Base-by-base conservation (phyloP, 495 filamentous ascomycete genomes). In the Hyaloscypha bicolor region DNA sequence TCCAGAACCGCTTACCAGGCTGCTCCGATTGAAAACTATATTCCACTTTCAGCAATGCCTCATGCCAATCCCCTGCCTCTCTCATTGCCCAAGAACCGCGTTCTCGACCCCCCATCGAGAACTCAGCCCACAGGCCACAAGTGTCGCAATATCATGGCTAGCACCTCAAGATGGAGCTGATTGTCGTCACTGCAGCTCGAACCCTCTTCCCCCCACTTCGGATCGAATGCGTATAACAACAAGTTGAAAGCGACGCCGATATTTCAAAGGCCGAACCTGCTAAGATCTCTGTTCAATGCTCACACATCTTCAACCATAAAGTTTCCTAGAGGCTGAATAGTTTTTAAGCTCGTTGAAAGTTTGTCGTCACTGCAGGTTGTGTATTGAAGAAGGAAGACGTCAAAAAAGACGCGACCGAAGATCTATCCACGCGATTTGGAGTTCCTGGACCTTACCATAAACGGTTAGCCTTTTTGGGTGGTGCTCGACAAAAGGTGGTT, bases 1-100 rank as follows among this genome's bases (percentile, higher is more conserved):
- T 57, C 59, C 62, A 65, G 65, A 68, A 60, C 64, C 30, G 53
- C 42, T 48, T 65, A 73, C 69, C 63, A 64, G 63, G 64, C 68
- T 71, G 77, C 82, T 86, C 82, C 76, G 84, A 85, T 86, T 86
- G 84, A 85, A 86, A 86, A 86, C 84, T 86, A 81, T 71, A 71
- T 73, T 72, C 52, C 35, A 35, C 67, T 69, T 30, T 72, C 69
- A 70, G 29, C 58, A 55, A 72, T 39, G 52, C 58, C 1, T 63
- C 55, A 29, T 39, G 37, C 63, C 53, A 64, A 65, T 73, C 37
- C 21, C 57, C 66, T 45, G 56, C 57, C 32, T 60, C 55, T 42
- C 61, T 48, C 52, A 67, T 48, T 35, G 42, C 67, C 61, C 57
- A 52, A 19, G 51, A 30, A 55, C 32, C 45, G 60, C 52, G n/a